Evolutionary conservation across 2,329 filamentous ascomycete genomes (phyloP).

Genomic region (Aschersonia sp.): DNA sequence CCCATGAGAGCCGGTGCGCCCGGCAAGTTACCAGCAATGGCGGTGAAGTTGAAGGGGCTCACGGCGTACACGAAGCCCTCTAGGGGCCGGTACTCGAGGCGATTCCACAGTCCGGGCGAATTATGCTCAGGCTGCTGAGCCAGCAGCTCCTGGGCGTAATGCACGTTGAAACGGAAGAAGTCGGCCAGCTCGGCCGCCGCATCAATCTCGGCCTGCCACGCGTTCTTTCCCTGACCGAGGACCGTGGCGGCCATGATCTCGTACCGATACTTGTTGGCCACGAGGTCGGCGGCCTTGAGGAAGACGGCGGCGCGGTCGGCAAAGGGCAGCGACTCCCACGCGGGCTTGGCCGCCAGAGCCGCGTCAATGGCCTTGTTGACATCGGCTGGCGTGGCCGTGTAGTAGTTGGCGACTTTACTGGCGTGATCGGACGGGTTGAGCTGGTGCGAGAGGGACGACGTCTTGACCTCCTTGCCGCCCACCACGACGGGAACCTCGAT

Average conservation of each 20-base stretch:
- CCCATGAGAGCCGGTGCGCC: constrained; percentile 76
- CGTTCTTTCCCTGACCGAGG: constrained; percentile 94
- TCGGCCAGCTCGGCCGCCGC: constrained; percentile 83
- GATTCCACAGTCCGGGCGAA: constrained; percentile 77
- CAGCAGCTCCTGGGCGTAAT: constrained; percentile 87
- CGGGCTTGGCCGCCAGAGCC: constrained; percentile 70
- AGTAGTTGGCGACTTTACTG: constrained; percentile 66
- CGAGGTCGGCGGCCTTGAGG: constrained; percentile 86
- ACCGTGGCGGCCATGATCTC: constrained; percentile 95
- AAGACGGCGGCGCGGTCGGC: constrained; percentile 86
- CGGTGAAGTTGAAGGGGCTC: constrained; percentile 94
- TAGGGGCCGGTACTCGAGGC: constrained; percentile 75
- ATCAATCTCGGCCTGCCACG: constrained; percentile 98
- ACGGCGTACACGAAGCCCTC: constrained; percentile 95
- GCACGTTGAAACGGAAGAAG: constrained; percentile 88
- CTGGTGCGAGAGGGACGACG: constrained; percentile 52
- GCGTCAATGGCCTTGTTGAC: constrained; percentile 69
- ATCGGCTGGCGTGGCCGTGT: constrained; percentile 63
- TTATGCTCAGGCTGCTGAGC: constrained; percentile 76
- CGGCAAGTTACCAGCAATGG: constrained; percentile 78
- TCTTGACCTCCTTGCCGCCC: constrained; percentile 68
- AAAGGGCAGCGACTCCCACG: constrained; percentile 80
- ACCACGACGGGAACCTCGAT: constrained; percentile 73
- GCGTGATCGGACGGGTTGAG: constrained; percentile 72
- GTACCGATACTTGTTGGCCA: constrained; percentile 87